These are phyloP conservation scores for Zoysia japonica DNA, from an alignment of 176 grass and related monocot genomes.

Conservation along the genomic window DNA sequence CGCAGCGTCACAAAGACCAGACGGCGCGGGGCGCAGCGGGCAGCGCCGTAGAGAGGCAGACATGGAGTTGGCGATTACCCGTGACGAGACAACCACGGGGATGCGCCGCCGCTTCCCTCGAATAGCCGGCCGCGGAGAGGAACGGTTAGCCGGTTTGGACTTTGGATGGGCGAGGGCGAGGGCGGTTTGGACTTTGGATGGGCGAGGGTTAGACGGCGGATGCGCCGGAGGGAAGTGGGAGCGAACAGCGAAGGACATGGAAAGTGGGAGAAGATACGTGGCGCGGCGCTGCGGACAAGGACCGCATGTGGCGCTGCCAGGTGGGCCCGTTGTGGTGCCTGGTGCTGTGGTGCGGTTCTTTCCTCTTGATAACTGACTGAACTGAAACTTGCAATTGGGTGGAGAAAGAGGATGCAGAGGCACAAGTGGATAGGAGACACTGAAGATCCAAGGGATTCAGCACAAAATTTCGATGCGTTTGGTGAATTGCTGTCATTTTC, in stretches of 20 bases:
- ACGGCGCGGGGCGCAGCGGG: neutral
- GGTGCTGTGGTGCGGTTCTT: no score
- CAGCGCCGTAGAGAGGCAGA: neutral
- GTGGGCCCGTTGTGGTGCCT: neutral
- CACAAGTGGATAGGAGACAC: neutral
- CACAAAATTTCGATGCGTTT: neutral
- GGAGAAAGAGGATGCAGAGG: neutral
- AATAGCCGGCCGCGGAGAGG: neutral
- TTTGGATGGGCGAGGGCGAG: slow-evolving; percentile 1
- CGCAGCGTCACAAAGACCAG: neutral
- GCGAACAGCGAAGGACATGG: neutral
- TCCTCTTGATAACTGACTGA: no score
- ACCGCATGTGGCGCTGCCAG: neutral
- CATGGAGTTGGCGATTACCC: neutral
- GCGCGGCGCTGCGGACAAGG: no score
- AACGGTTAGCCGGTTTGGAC: no score
- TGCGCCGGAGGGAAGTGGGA: neutral
- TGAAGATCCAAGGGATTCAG: neutral
- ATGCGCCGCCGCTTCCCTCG: neutral
- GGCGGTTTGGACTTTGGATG: neutral
- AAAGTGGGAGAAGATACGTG: neutral
- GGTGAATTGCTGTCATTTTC: neutral
- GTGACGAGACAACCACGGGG: neutral
- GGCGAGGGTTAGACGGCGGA: neutral
- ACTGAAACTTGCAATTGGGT: neutral